These are phyloP conservation scores for Vanrija sp. DNA, from an alignment of 1,284 basidiomycete species.

Conservation along the genomic window DNA sequence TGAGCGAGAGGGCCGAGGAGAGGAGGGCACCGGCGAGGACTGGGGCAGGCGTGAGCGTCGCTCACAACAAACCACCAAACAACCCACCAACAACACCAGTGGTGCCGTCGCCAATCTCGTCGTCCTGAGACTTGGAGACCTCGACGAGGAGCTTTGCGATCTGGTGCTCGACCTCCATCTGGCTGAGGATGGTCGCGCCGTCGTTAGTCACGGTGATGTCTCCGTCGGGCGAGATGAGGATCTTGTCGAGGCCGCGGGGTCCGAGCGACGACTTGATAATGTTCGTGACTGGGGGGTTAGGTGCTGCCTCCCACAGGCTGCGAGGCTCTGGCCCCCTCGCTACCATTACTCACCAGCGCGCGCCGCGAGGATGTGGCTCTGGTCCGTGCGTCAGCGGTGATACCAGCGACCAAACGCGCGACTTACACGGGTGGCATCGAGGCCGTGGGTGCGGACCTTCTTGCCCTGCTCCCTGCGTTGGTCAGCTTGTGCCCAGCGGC, in stretches of 20 bases:
- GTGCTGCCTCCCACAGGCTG: no score
- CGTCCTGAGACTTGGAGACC: constrained; percentile 90
- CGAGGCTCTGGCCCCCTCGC: neutral
- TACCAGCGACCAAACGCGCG: neutral
- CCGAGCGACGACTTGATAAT: constrained; percentile 94
- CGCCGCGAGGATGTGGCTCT: constrained; percentile 94
- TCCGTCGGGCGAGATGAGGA: constrained; percentile 95
- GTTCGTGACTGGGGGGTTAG: constrained; percentile 66
- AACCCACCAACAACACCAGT: constrained; percentile 93
- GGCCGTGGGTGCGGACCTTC: constrained; percentile 90
- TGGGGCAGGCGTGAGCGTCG: constrained; percentile 36
- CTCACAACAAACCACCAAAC: neutral
- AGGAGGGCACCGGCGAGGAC: constrained; percentile 95
- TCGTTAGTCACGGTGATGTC: constrained; percentile 99
- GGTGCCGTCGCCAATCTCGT: constrained; percentile 98
- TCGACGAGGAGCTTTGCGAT: constrained; percentile 97
- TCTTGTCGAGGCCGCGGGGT: constrained; percentile 96
- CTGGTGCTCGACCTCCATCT: constrained; percentile 98
- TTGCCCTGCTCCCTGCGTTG: constrained; percentile 72
- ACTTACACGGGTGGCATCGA: constrained; percentile 90
- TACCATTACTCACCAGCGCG: constrained; percentile 45
- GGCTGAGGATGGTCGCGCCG: constrained; percentile 89
- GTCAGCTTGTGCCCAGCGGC: neutral
- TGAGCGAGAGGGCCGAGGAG: constrained; percentile 59
- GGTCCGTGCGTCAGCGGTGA: constrained; percentile 6